A percentile compares a stretch with the other conserved stretches of the same genome.
These are phyloP conservation scores for Verticillium alfalfae DNA, from an alignment of 2,329 filamentous ascomycete genomes.

Conservation along the genomic window DNA sequence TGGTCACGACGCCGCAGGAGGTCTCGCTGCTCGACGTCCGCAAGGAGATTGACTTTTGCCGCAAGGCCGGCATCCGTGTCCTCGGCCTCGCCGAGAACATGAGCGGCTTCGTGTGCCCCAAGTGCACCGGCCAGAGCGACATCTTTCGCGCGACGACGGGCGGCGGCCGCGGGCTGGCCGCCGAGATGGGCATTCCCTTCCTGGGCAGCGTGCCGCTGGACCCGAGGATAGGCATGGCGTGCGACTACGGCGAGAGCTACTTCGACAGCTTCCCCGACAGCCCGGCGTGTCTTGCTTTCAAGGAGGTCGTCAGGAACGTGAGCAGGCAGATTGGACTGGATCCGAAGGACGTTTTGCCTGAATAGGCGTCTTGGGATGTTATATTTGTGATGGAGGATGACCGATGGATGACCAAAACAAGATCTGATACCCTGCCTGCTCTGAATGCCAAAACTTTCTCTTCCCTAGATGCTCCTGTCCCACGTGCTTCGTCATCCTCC, in stretches of 20 bases:
- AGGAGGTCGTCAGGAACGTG: conserved; percentile 70
- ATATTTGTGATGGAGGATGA: not conserved
- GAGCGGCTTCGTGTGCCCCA: conserved; percentile 93
- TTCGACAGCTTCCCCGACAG: conserved; percentile 92
- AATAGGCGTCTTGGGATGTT: conserved; percentile 15
- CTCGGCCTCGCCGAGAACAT: conserved; percentile 96
- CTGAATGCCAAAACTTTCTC: not conserved
- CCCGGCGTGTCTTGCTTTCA: conserved; percentile 79
- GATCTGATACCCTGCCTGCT: conserved; percentile 8
- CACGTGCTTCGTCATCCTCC: too few relatives aligned
- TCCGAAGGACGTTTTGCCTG: conserved; percentile 44
- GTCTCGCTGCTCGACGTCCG: conserved; percentile 86
- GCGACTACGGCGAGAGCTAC: conserved; percentile 96
- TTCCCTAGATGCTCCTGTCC: not conserved
- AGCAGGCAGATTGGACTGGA: conserved; percentile 60
- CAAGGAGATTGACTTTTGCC: conserved; percentile 97
- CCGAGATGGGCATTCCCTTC: conserved; percentile 84
- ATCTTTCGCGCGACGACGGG: conserved; percentile 92
- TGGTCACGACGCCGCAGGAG: conserved; percentile 94
- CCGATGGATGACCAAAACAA: not conserved
- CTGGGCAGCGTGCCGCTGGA: conserved; percentile 87
- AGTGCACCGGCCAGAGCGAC: conserved; percentile 73
- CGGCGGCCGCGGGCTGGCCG: conserved; percentile 72
- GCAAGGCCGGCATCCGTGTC: conserved; percentile 84
- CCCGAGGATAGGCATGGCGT: conserved; percentile 90